phyloP scores from a whole-genome alignment of 139 green algal genomes.

The Volvox reticuliferus region DNA sequence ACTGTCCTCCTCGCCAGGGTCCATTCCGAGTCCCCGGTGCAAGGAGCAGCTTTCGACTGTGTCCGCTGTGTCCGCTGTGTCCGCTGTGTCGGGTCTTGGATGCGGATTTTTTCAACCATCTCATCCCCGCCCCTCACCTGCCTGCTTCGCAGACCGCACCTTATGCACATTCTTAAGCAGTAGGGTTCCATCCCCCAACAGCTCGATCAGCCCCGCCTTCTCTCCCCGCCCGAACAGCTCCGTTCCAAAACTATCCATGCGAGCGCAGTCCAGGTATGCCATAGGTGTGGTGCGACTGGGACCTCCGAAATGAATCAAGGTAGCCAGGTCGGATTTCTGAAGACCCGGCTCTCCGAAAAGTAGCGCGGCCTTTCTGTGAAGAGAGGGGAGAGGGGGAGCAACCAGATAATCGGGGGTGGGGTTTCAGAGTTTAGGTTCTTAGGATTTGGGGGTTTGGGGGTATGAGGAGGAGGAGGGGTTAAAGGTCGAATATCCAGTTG shows the following conservation, averaged over 20 bases:
- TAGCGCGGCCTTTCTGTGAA: slow-evolving; percentile 57
- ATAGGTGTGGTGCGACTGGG: slow-evolving; percentile 46
- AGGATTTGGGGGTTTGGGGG: no score
- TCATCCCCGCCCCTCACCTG: no score
- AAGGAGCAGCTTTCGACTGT: no score
- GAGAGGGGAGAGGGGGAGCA: not conserved
- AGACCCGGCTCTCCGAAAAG: slow-evolving; percentile 83
- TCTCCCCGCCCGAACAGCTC: slow-evolving; percentile 76
- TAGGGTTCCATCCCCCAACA: slow-evolving; percentile 70
- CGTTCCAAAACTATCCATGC: slow-evolving; percentile 44
- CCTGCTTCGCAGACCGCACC: not conserved
- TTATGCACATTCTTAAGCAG: slow-evolving; percentile 81
- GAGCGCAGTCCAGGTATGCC: slow-evolving; percentile 30
- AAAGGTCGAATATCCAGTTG: no score
- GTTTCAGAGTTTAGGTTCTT: no score
- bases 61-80: no score
- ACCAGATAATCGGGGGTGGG: no score
- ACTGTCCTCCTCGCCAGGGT: no score
- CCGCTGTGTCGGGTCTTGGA: no score
- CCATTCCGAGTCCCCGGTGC: no score
- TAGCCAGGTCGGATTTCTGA: slow-evolving; percentile 74
- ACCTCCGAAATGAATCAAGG: slow-evolving; percentile 78
- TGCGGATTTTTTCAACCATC: not conserved
- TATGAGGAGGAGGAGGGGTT: no score
- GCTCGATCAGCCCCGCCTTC: slow-evolving; percentile 71